phyloP scores from a whole-genome alignment of 2,329 filamentous ascomycete species.

The Tolypocladium ovalisporum region DNA sequence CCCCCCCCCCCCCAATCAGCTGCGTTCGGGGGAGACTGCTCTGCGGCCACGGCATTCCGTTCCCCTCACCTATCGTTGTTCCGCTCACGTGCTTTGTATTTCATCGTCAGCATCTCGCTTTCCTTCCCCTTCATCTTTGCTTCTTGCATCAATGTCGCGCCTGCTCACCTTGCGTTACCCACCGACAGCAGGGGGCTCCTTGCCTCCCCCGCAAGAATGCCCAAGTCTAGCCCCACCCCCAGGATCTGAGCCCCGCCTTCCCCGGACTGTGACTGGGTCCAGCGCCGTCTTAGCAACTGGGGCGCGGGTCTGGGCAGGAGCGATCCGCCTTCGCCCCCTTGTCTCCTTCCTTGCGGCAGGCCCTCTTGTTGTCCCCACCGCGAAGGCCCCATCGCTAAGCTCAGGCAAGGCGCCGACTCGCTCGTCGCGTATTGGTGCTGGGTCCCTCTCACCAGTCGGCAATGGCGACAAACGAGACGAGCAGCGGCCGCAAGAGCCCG shows the following conservation, averaged over 20 bases:
- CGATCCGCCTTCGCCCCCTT: background rate
- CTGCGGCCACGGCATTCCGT: background rate
- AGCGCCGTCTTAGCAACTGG: background rate
- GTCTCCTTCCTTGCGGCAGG: background rate
- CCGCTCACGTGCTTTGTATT: background rate
- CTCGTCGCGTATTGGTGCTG: no score
- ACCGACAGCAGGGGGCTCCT: background rate
- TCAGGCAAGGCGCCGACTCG: background rate
- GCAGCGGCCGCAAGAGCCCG: background rate
- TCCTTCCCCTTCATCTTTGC: background rate
- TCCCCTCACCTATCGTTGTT: background rate
- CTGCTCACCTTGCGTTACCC: background rate
- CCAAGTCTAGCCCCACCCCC: background rate
- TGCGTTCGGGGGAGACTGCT: background rate
- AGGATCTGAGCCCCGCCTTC: background rate
- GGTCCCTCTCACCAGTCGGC: no score
- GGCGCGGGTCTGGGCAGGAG: background rate
- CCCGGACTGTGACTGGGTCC: background rate
- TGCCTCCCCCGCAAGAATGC: background rate
- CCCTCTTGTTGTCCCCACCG: background rate
- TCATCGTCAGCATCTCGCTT: background rate
- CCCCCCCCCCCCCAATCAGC: background rate
- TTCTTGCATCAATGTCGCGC: background rate
- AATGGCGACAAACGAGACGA: background rate
- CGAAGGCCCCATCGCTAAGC: background rate